These are phyloP conservation scores for Suhomyces kilbournensis DNA, from an alignment of 805 yeast species.

Conservation along the genomic window DNA sequence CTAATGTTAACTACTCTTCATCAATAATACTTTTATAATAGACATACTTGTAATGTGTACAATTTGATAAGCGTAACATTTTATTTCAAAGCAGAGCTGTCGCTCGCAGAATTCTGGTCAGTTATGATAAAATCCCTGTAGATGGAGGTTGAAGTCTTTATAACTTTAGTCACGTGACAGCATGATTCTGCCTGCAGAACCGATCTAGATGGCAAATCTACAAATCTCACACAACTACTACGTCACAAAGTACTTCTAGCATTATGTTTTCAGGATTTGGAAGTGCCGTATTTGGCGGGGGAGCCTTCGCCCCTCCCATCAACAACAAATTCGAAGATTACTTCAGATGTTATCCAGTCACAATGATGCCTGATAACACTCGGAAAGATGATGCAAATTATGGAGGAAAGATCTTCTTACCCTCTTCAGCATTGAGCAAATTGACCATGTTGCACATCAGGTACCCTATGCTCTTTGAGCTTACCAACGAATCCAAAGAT, in stretches of 20 bases:
- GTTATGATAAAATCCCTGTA: too few species aligned
- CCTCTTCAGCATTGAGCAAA: constrained; percentile 87
- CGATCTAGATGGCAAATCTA: background rate
- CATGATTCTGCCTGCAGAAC: background rate
- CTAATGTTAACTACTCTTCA: too few species aligned
- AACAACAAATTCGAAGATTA: constrained; percentile 67
- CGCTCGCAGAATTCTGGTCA: too few species aligned
- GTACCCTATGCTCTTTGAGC: constrained; percentile 92
- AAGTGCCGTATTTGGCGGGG: constrained; percentile 34
- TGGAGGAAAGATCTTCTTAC: constrained; percentile 95
- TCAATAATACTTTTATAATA: too few species aligned
- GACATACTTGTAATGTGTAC: too few species aligned
- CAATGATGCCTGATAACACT: constrained; percentile 78
- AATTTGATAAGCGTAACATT: too few species aligned
- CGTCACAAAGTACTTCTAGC: background rate
- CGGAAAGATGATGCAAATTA: constrained; percentile 77
- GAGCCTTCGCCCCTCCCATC: constrained; percentile 30
- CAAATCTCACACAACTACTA: background rate
- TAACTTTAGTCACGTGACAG: background rate
- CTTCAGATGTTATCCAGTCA: constrained; percentile 88
- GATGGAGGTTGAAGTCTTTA: too few species aligned
- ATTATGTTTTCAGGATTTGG: constrained; percentile 45
- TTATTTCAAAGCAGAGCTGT: too few species aligned
- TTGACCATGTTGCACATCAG: constrained; percentile 87
- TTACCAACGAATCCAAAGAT: constrained; percentile 62